Evolutionary conservation across 257 asterid species (phyloP).

Genomic region (Phtheirospermum japonicum): DNA sequence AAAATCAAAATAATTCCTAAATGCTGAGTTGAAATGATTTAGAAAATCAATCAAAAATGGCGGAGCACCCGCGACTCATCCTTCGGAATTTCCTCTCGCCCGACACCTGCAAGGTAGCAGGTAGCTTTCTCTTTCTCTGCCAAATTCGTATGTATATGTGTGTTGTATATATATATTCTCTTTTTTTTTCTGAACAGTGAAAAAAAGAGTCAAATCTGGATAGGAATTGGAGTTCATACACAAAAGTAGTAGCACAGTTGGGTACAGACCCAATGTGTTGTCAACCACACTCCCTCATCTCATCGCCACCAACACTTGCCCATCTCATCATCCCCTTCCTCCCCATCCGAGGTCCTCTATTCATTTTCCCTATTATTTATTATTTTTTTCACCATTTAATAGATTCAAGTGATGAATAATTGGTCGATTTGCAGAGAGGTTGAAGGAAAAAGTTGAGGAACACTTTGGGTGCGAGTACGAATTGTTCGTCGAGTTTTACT

Average conservation of each 20-base stretch:
- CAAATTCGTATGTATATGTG: not conserved
- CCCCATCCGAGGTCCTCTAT: constrained; percentile 63
- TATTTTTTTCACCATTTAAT: not conserved
- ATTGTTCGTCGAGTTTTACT: constrained; percentile 84
- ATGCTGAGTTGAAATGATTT: no score
- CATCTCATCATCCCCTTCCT: constrained; percentile 78
- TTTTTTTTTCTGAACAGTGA: not conserved
- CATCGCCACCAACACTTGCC: constrained; percentile 68
- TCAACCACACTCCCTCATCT: constrained; percentile 93
- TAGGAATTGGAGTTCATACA: constrained; percentile 89
- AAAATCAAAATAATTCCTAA: no score
- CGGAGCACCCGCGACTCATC: constrained; percentile 44
- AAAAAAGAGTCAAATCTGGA: no score
- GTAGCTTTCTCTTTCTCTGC: constrained; percentile 12
- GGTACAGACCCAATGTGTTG: constrained; percentile 86
- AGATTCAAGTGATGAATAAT: constrained; percentile 1
- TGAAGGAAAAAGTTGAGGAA: constrained; percentile 84
- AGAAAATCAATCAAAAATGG: constrained; percentile 1
- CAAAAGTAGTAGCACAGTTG: constrained; percentile 82
- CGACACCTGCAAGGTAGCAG: constrained; percentile 48
- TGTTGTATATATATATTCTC: no score
- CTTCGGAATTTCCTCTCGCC: constrained; percentile 43
- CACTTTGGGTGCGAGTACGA: constrained; percentile 74
- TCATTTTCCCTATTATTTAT: not conserved
- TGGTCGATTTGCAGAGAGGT: constrained; percentile 47